Conservation (phyloP, 495 filamentous ascomycete species). For the Aspergillus wentii region DNA sequence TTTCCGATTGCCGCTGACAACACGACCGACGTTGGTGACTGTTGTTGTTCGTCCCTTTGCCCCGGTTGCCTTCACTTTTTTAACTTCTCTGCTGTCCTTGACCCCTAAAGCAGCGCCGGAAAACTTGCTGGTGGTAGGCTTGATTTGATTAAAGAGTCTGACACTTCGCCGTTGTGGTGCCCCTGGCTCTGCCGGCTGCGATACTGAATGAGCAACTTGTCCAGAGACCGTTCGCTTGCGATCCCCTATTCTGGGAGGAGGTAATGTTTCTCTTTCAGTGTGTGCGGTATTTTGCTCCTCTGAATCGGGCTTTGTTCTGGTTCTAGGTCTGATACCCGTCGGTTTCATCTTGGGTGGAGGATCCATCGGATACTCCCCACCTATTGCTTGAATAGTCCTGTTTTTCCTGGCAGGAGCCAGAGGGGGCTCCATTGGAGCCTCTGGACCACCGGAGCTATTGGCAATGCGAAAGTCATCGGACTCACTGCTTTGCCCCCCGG, state of each 20-base stretch:
- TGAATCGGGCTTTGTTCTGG: slow-evolving; percentile 43
- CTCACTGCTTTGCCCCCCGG: slow-evolving; percentile 36
- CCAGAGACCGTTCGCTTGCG: slow-evolving; percentile 86
- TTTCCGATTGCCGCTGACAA: slow-evolving; percentile 76
- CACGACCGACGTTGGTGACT: slow-evolving; percentile 66
- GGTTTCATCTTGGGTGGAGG: slow-evolving; percentile 61
- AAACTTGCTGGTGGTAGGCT: slow-evolving; percentile 55
- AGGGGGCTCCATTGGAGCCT: slow-evolving; percentile 54
- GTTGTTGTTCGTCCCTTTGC: slow-evolving; percentile 49
- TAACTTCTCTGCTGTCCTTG: slow-evolving; percentile 65
- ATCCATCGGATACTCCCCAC: slow-evolving; percentile 46
- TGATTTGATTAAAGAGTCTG: slow-evolving; percentile 68
- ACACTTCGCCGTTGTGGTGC: slow-evolving; percentile 74
- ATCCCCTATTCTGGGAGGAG: slow-evolving; percentile 38
- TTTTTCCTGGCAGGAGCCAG: slow-evolving; percentile 61
- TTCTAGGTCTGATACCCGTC: slow-evolving; percentile 45
- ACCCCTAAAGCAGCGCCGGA: slow-evolving; percentile 45
- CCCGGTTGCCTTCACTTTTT: slow-evolving; percentile 67
- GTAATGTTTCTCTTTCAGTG: slow-evolving; percentile 32
- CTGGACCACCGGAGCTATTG: slow-evolving; percentile 25
- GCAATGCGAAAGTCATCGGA: slow-evolving; percentile 38
- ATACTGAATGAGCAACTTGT: slow-evolving; percentile 59
- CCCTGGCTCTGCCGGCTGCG: slow-evolving; percentile 53
- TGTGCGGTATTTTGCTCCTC: slow-evolving; percentile 38
- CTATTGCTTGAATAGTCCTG: slow-evolving; percentile 52